A percentile compares a stretch with the other conserved stretches of the same genome.
These are phyloP conservation scores for Glomus cerebriforme DNA, from an alignment of 192 early-diverging fungal species.

Conservation along the genomic window DNA sequence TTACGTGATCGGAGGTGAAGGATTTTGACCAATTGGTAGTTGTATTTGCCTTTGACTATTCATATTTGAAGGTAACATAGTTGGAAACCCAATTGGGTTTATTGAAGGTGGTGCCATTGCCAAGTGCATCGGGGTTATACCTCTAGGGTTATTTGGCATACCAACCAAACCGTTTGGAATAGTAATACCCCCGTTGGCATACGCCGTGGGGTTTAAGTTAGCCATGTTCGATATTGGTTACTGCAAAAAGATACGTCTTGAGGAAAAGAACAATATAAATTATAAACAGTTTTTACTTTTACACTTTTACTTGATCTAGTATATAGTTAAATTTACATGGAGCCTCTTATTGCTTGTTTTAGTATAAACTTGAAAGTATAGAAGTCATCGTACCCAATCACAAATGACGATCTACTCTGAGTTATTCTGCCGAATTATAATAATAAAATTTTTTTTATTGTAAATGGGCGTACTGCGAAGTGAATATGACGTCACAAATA, in stretches of 20 bases:
- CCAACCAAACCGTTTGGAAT: background rate
- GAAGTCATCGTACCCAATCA: no score
- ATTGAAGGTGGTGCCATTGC: background rate
- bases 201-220: background rate
- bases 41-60: background rate
- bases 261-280: background rate
- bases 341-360: background rate
- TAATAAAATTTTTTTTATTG: no score
- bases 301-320: background rate
- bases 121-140: background rate
- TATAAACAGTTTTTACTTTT: background rate
- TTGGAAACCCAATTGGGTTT: slow-evolving; percentile 1
- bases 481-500: no score
- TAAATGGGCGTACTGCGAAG: no score
- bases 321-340: background rate
- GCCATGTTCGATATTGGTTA: background rate
- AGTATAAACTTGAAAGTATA: no score
- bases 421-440: no score
- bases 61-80: background rate
- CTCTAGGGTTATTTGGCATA: slow-evolving; percentile 4
- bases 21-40: background rate
- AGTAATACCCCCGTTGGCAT: background rate
- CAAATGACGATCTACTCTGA: no score
- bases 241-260: background rate
- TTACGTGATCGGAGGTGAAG: background rate